Evolutionary conservation across 2,329 filamentous ascomycete genomes (phyloP).

Genomic region (Colletotrichum gloeosporioides): DNA sequence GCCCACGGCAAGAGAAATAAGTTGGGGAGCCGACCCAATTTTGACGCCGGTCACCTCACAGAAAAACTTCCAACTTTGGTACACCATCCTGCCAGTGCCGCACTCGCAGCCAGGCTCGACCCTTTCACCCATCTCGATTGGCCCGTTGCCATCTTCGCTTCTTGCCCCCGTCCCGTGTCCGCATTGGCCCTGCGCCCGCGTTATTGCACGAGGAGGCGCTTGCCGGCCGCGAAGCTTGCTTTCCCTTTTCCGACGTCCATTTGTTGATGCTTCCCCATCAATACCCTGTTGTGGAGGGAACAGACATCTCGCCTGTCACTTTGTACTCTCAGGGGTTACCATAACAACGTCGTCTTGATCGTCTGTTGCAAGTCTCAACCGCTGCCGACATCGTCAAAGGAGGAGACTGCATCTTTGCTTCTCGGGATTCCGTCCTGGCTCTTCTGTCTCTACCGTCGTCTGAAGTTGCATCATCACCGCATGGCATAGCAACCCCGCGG

Average conservation of each 20-base stretch:
- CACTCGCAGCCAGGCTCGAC: constrained; percentile 9
- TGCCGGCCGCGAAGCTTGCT: neutral
- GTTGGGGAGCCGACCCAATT: constrained; percentile 20
- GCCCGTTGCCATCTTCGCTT: constrained; percentile 13
- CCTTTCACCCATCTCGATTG: constrained; percentile 16
- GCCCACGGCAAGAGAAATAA: constrained; percentile 11
- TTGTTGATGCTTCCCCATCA: neutral
- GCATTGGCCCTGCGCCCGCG: constrained; percentile 3
- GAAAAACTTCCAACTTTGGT: constrained; percentile 12
- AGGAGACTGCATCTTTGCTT: neutral
- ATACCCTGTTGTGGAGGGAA: neutral
- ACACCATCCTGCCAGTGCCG: constrained; percentile 16
- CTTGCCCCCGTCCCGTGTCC: constrained; percentile 10
- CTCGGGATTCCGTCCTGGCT: neutral
- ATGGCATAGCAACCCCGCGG: constrained; percentile 12
- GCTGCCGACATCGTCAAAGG: neutral
- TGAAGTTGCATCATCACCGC: neutral
- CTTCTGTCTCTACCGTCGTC: neutral
- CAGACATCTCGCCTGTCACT: neutral
- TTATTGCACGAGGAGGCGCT: neutral
- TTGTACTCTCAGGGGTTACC: neutral
- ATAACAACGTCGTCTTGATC: neutral
- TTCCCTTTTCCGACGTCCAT: neutral
- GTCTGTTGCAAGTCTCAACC: neutral
- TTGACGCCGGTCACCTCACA: constrained; percentile 17